Evolutionary conservation across 1,284 basidiomycete species (phyloP).

Genomic region (Ceratobasidium papillatum): DNA sequence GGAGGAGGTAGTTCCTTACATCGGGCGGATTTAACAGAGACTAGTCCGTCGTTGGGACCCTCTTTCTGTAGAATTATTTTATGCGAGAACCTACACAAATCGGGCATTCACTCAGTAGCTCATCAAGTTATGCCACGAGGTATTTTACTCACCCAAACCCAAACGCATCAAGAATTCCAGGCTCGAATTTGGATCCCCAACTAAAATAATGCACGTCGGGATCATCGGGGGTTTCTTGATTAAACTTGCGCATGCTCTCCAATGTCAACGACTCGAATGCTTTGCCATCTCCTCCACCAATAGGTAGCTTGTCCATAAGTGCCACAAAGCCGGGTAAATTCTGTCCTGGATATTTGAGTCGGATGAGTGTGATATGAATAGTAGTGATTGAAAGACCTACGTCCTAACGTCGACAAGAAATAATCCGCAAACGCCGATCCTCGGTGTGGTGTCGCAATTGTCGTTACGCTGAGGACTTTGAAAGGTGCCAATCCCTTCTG

Average conservation of each 20-base stretch:
- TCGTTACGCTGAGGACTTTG: constrained; percentile 82
- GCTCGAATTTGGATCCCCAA: constrained; percentile 91
- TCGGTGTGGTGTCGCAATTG: constrained; percentile 92
- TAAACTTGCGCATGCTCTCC: constrained; percentile 89
- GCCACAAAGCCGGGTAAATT: constrained; percentile 55
- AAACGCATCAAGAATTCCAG: constrained; percentile 87
- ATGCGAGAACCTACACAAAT: constrained; percentile 71
- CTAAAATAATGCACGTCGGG: constrained; percentile 85
- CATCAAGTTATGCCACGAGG: not conserved
- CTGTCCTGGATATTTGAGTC: constrained; percentile 53
- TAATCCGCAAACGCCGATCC: constrained; percentile 95
- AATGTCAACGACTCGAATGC: constrained; percentile 89
- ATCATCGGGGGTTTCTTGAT: constrained; percentile 81
- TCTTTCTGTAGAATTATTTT: constrained; percentile 87
- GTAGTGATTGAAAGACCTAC: constrained; percentile 52
- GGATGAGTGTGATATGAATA: not conserved
- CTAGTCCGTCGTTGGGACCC: constrained; percentile 91
- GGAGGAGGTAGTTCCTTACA: constrained; percentile 58
- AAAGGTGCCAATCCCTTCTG: constrained; percentile 50
- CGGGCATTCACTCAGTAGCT: too few relatives aligned
- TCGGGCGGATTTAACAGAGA: constrained; percentile 82
- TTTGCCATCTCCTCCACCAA: constrained; percentile 88
- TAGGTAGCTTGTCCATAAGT: constrained; percentile 78
- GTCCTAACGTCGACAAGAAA: constrained; percentile 83
- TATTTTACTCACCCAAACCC: constrained; percentile 46